A percentile compares a stretch with the other conserved stretches of the same genome.
Evolutionary conservation across 2,329 filamentous ascomycete genomes (phyloP).

Genomic region (Plenodomus lindquistii): DNA sequence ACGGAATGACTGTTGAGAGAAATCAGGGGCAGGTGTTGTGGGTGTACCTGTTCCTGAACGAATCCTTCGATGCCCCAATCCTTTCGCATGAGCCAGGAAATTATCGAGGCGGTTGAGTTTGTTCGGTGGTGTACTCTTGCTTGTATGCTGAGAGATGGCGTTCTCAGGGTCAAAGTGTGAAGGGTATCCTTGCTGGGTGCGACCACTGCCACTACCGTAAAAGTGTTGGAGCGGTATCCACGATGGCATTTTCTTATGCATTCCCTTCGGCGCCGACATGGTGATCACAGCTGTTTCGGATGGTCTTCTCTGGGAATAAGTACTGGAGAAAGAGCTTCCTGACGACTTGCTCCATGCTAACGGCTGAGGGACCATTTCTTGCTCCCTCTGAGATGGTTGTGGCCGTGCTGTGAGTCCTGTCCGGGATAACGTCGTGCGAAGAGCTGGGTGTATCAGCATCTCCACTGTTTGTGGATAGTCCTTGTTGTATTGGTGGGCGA

Average conservation of each 20-base stretch:
- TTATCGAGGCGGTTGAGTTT: background rate
- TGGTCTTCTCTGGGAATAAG: constrained; percentile 1
- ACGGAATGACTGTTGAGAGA: background rate
- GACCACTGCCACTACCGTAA: background rate
- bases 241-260: constrained; percentile 13
- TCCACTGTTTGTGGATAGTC: background rate
- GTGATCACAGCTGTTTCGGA: background rate
- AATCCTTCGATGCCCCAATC: background rate
- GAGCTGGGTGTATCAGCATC: background rate
- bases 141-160: background rate
- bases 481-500: constrained; percentile 30
- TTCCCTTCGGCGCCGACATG: constrained; percentile 4
- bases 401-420: too few relatives aligned
- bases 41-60: background rate
- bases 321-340: constrained; percentile 1
- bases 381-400: background rate
- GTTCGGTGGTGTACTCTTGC: background rate
- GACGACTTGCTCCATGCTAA: constrained; percentile 25
- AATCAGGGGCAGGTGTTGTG: background rate
- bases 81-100: background rate
- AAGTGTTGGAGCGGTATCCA: constrained; percentile 22
- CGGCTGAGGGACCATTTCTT: constrained; percentile 8
- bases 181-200: background rate
- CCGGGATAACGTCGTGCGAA: background rate
- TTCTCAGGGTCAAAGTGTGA: background rate